Percentiles rank a stretch among this genome's conserved stretches.
These are phyloP conservation scores for Phytophthora syringae DNA, from an alignment of 352 stramenopile species.

Conservation along the genomic window DNA sequence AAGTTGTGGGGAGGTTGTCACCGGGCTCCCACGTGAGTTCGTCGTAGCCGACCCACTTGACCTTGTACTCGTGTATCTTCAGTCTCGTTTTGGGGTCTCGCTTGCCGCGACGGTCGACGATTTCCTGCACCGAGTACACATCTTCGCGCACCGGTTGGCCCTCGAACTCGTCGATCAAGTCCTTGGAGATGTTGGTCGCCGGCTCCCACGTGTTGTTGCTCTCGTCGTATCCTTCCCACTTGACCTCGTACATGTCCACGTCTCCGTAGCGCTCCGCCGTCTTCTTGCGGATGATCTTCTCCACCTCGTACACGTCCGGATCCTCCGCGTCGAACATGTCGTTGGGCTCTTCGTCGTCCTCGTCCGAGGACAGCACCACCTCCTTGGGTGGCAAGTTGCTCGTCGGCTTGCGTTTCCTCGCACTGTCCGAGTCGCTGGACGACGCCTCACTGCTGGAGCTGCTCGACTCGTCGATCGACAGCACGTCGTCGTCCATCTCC, in stretches of 20 bases:
- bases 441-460: constrained; percentile 34
- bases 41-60: constrained; percentile 88
- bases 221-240: constrained; percentile 85
- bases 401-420: constrained; percentile 40
- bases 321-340: constrained; percentile 82
- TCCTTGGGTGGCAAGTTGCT: constrained; percentile 68
- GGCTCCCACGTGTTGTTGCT: constrained; percentile 85
- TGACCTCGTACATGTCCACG: constrained; percentile 77
- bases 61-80: constrained; percentile 82
- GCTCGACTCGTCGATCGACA: constrained; percentile 38
- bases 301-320: constrained; percentile 85
- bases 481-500: constrained; percentile 40
- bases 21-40: constrained; percentile 81
- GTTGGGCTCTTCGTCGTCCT: constrained; percentile 69
- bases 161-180: constrained; percentile 83
- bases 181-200: constrained; percentile 77
- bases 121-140: constrained; percentile 81
- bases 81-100: constrained; percentile 70
- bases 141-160: constrained; percentile 73
- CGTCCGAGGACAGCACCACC: constrained; percentile 71
- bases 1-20: constrained; percentile 83
- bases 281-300: constrained; percentile 72
- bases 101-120: constrained; percentile 69
- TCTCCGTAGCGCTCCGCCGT: constrained; percentile 53
- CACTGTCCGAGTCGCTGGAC: constrained; percentile 44